Percentiles rank a stretch among this genome's conserved stretches.
phyloP scores from a whole-genome alignment of 345 rosid species.

The Hevea brasiliensis region DNA sequence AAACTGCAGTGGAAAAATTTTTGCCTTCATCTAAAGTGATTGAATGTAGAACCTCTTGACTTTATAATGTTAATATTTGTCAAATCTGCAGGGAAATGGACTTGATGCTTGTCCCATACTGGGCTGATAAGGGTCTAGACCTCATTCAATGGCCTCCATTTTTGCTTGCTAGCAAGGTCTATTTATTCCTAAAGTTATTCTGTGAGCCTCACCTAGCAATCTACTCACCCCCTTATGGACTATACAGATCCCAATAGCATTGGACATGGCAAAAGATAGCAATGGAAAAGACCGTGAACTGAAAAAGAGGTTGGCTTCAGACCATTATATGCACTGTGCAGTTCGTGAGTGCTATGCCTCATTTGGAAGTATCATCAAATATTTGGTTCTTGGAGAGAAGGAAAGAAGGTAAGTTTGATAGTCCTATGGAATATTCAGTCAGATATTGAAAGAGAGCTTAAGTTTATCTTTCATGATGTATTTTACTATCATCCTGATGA shows the following conservation, averaged over 20 bases:
- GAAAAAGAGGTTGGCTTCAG: slow-evolving; percentile 67
- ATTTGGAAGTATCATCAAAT: slow-evolving; percentile 66
- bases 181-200: slow-evolving; percentile 3
- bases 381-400: slow-evolving; percentile 67
- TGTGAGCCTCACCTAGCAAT: not conserved
- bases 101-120: slow-evolving; percentile 96
- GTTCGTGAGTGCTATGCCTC: slow-evolving; percentile 95
- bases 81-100: slow-evolving; percentile 81
- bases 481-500: not conserved
- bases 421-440: not conserved
- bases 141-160: slow-evolving; percentile 98
- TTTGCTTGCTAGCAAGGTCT: slow-evolving; percentile 95
- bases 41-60: not conserved
- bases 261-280: slow-evolving; percentile 99
- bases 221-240: not conserved
- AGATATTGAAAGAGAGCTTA: not conserved
- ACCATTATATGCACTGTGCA: slow-evolving; percentile 85
- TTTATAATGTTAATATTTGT: not conserved
- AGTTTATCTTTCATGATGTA: not conserved
- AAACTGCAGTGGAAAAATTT: not conserved
- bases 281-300: slow-evolving; percentile 86
- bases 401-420: slow-evolving; percentile 61
- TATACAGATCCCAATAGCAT: slow-evolving; percentile 84
- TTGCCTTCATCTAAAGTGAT: not conserved
- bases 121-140: slow-evolving; percentile 95